Conservation (phyloP, 2,329 filamentous ascomycete genomes). For the Pseudopithomyces chartarum region DNA sequence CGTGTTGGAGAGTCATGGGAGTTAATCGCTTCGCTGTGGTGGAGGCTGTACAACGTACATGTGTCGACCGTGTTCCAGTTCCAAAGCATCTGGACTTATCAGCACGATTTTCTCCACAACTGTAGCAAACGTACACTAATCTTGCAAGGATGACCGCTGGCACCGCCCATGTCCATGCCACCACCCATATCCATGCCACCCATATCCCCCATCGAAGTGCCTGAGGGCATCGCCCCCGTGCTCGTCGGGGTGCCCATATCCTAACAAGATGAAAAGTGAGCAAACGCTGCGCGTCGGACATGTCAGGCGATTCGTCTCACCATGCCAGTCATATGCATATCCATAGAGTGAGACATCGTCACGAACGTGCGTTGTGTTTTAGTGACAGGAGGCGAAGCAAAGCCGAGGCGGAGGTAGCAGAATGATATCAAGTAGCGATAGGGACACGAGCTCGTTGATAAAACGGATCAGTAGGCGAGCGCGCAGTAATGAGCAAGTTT, state of each 20-base stretch:
- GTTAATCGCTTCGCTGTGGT: background rate
- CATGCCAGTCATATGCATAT: constrained; percentile 16
- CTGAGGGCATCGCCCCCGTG: constrained; percentile 27
- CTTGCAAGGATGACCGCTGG: constrained; percentile 31
- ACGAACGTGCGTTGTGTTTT: background rate
- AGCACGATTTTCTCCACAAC: background rate
- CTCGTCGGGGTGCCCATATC: constrained; percentile 22
- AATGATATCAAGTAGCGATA: background rate
- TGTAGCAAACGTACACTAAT: constrained; percentile 28
- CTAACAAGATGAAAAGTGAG: background rate
- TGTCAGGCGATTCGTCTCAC: background rate
- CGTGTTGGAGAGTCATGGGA: background rate
- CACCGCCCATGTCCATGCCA: constrained; percentile 31
- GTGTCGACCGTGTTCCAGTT: constrained; percentile 76
- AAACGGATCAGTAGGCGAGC: background rate
- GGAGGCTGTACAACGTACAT: constrained; percentile 44
- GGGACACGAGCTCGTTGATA: background rate
- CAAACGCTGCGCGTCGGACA: background rate
- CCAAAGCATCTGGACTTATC: constrained; percentile 66
- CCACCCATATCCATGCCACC: constrained; percentile 22
- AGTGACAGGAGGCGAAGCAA: background rate
- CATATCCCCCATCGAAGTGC: constrained; percentile 13
- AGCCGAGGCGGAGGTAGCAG: background rate
- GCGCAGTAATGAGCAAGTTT: constrained; percentile 9
- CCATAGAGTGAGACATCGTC: constrained; percentile 19